A percentile compares a stretch with the other conserved stretches of the same genome.
Conservation (phyloP, 441 rosid genomes). For the Biscutella auriculata region DNA sequence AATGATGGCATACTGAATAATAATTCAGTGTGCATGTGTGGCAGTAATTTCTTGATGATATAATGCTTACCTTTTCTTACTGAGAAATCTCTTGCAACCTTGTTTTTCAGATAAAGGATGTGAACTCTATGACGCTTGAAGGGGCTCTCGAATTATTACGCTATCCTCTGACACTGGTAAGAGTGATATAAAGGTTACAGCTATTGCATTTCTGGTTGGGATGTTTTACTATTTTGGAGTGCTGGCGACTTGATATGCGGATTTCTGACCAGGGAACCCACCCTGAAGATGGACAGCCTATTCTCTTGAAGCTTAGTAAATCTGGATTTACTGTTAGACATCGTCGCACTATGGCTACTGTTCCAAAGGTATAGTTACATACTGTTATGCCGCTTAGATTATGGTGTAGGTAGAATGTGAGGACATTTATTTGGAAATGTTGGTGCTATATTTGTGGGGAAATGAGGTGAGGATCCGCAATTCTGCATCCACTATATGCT, state of each 20-base stretch:
- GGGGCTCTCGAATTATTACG: slow-evolving; percentile 68
- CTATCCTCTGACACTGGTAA: slow-evolving; percentile 76
- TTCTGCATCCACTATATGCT: background rate
- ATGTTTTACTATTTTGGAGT: slow-evolving; percentile 7
- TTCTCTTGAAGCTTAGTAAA: slow-evolving; percentile 52
- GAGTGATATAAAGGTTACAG: slow-evolving; percentile 7
- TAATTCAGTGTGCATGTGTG: background rate
- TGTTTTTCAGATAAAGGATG: slow-evolving; percentile 51
- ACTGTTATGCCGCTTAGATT: background rate
- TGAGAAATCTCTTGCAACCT: slow-evolving; percentile 2
- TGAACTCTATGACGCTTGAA: slow-evolving; percentile 48
- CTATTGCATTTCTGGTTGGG: background rate
- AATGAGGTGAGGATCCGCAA: slow-evolving; percentile 11
- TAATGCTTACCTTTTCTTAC: background rate
- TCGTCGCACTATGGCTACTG: slow-evolving; percentile 66
- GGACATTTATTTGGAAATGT: background rate
- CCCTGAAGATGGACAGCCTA: slow-evolving; percentile 74
- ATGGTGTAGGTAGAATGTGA: slow-evolving; percentile 5
- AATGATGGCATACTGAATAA: background rate
- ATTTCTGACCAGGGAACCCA: slow-evolving; percentile 60
- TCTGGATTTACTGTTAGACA: slow-evolving; percentile 58
- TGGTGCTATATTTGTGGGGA: background rate
- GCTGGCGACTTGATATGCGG: slow-evolving; percentile 9
- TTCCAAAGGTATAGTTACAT: slow-evolving; percentile 62
- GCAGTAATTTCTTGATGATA: background rate